Evolutionary conservation across 129 eudicot genomes (phyloP).

Genomic region (Rutidosis leptorrhynchoides): DNA sequence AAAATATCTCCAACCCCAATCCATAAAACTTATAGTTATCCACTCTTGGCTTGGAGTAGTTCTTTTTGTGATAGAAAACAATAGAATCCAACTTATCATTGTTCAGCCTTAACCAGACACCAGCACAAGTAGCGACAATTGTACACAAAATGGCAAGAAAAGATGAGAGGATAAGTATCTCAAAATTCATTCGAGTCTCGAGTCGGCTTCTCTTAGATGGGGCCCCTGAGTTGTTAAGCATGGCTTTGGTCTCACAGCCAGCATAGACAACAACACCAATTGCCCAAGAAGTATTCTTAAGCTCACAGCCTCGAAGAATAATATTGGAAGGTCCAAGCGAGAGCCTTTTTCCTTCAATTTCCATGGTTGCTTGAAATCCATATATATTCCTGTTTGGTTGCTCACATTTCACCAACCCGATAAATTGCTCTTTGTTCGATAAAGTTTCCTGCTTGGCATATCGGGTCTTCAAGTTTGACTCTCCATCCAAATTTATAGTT

Average conservation of each 20-base stretch:
- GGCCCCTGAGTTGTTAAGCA: slow-evolving; percentile 95
- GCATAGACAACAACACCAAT: slow-evolving; percentile 89
- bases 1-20: slow-evolving; percentile 75
- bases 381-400: slow-evolving; percentile 90
- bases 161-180: slow-evolving; percentile 62
- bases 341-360: slow-evolving; percentile 74
- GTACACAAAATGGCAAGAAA: slow-evolving; percentile 68
- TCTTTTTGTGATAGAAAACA: slow-evolving; percentile 62
- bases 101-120: slow-evolving; percentile 69
- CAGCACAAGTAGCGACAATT: slow-evolving; percentile 63
- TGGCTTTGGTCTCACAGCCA: slow-evolving; percentile 91
- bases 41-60: slow-evolving; percentile 43
- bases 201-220: slow-evolving; percentile 91
- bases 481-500: slow-evolving; percentile 94
- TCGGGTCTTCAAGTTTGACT: slow-evolving; percentile 86
- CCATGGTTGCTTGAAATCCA: slow-evolving; percentile 86
- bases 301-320: slow-evolving; percentile 86
- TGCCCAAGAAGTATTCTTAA: slow-evolving; percentile 88
- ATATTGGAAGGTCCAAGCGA: slow-evolving; percentile 97
- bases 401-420: slow-evolving; percentile 88
- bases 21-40: slow-evolving; percentile 74
- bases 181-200: slow-evolving; percentile 85
- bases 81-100: slow-evolving; percentile 58
- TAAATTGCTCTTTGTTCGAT: slow-evolving; percentile 48
- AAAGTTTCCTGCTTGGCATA: slow-evolving; percentile 96